A percentile compares a stretch with the other conserved stretches of the same genome.
These are phyloP conservation scores for Abrus pulchellus DNA, from an alignment of 306 rosid species.

Conservation along the genomic window DNA sequence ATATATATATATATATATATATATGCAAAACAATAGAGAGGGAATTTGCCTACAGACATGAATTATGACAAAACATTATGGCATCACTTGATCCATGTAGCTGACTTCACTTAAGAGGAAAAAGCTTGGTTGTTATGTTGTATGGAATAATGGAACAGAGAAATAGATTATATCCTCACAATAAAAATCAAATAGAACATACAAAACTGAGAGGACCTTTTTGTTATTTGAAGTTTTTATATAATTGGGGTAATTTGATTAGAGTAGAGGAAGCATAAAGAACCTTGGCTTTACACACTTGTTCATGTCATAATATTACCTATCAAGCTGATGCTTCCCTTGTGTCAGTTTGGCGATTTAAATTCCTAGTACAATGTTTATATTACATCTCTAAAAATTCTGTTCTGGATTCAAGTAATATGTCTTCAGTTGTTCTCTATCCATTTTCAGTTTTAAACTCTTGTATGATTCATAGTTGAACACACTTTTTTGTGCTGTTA, in stretches of 20 bases:
- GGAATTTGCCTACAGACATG: too few species aligned
- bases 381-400: conserved; percentile 28
- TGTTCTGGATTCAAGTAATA: conserved; percentile 21
- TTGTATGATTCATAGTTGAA: neutral
- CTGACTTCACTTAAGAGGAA: too few species aligned
- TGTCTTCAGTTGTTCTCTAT: conserved; percentile 26
- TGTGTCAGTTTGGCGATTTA: conserved; percentile 11
- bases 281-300: neutral
- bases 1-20: too few species aligned
- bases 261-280: neutral
- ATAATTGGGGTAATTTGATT: conserved; percentile 29
- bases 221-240: conserved; percentile 1
- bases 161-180: conserved; percentile 30
- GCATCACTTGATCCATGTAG: too few species aligned
- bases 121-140: too few species aligned
- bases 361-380: conserved; percentile 19
- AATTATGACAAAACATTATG: too few species aligned
- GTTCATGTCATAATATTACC: conserved; percentile 12
- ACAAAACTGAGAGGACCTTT: conserved; percentile 8
- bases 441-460: conserved; percentile 30
- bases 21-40: too few species aligned
- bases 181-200: conserved; percentile 16
- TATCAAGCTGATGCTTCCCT: neutral
- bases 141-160: neutral
- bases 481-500: conserved; percentile 13